Evolutionary conservation across 306 rosid genomes (phyloP), one percentile per base, ranked within the genome.

Genomic region (Gastrolobium bilobum): DNA sequence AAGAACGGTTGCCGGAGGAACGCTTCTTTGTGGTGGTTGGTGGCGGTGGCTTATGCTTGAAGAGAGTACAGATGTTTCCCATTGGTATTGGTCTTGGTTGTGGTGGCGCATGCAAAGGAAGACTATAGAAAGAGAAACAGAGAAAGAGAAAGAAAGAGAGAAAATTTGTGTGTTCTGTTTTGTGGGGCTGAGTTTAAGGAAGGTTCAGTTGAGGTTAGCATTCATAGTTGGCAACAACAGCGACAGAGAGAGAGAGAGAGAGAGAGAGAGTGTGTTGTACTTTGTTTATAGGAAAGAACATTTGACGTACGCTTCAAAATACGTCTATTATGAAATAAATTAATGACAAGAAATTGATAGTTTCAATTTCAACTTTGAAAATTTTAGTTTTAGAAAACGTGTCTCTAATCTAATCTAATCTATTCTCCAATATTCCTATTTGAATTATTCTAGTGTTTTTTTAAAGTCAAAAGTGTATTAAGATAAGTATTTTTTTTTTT

Each of bases 31-130:
- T 64, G 69, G 84, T 69, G 26, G 71, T 38, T 2, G 90, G 72
- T 3, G 90, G 43, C 52, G 34, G 3, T 1, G 92, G 68, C 30
- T 84, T 85, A 30, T 86, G 83, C 61, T 87, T 79, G 66, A 90
- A 74, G 60, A 90, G 76, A 66, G 97, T 72, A 37, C 99, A 95
- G 33, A 93, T 84, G 73, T 95, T 95, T 5, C 99, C 99, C 99
- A 96, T 95, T 85, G 75, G 1, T n/a, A 30, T 3, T 26, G 20
- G 6, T 20, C 26, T 31, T 31, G 64, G 43, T 11, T 60, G 13
- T 15, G 72, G 30, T 6, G 67, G 79, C 65, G 82, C 93, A 91
- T 88, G 90, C 58, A 58, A 37, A 3, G 9, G n/a, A 31, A 54
- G 31, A 34, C 9, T 39, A 4, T 6, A 9, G 51, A n/a, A 20